Evolutionary conservation across 768 basidiomycete species (phyloP).

Genomic region (Calocera cornea): DNA sequence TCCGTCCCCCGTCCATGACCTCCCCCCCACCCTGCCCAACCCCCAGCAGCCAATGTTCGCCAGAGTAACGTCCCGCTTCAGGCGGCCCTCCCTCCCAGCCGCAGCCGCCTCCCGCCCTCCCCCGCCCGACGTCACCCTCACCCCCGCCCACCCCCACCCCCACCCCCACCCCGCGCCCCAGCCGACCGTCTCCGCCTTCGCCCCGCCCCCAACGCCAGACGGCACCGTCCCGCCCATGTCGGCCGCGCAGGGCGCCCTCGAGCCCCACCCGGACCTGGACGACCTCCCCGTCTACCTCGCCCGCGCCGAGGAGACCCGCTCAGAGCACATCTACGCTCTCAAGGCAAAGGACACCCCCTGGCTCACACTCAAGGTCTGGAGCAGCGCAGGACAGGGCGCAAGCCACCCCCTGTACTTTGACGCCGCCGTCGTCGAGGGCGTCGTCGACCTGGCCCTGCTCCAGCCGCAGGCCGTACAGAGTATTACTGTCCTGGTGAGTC

Average conservation of each 20-base stretch:
- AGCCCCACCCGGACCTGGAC: neutral
- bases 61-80: neutral
- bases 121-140: no score
- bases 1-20: no score
- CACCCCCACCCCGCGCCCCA: neutral
- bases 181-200: neutral
- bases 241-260: neutral
- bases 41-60: neutral
- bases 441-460: neutral
- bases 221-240: neutral
- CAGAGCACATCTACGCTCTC: neutral
- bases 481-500: neutral
- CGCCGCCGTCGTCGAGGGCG: neutral
- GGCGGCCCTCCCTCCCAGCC: neutral
- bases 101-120: no score
- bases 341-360: neutral
- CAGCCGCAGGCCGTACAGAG: neutral
- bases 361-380: conserved; percentile 6
- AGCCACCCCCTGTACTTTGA: conserved; percentile 8
- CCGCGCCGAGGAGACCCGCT: neutral
- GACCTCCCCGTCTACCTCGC: neutral
- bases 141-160: no score
- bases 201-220: neutral
- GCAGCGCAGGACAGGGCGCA: neutral
- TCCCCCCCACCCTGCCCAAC: no score